These are phyloP conservation scores for Candida alai DNA, from an alignment of 805 yeast species.

Conservation along the genomic window DNA sequence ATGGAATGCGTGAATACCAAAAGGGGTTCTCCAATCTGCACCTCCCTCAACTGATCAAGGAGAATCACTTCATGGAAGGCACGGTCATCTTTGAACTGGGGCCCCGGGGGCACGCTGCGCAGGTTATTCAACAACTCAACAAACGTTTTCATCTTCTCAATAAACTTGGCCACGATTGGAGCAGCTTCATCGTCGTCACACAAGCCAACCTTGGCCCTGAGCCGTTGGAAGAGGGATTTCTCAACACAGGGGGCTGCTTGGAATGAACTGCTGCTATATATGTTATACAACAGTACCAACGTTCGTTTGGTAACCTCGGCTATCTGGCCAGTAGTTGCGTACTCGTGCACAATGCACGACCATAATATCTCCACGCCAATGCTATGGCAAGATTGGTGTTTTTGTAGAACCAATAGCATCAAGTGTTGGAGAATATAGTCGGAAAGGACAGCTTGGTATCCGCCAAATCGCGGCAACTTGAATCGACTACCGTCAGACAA, in stretches of 20 bases:
- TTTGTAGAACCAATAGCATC: conserved; percentile 64
- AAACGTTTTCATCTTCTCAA: conserved; percentile 52
- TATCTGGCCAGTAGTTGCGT: conserved; percentile 53
- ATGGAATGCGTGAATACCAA: conserved; percentile 74
- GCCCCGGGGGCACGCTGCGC: conserved; percentile 71
- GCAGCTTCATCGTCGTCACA: background rate
- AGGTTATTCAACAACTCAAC: conserved; percentile 62
- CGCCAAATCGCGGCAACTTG: conserved; percentile 60
- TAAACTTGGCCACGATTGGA: conserved; percentile 46
- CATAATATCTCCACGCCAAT: conserved; percentile 66
- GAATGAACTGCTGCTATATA: conserved; percentile 55
- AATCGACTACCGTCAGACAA: conserved; percentile 51
- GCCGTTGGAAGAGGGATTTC: conserved; percentile 46
- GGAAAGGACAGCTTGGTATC: conserved; percentile 63
- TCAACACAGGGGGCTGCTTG: conserved; percentile 56
- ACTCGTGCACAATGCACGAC: conserved; percentile 68
- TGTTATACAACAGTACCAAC: conserved; percentile 58
- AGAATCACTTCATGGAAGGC: conserved; percentile 75
- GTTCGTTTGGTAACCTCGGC: conserved; percentile 61
- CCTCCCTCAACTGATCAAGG: conserved; percentile 71
- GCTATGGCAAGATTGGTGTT: conserved; percentile 54
- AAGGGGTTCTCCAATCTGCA: conserved; percentile 74
- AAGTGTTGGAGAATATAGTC: conserved; percentile 61
- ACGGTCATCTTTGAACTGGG: conserved; percentile 82
- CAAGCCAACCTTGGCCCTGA: conserved; percentile 41